Percentiles rank a stretch among this genome's conserved stretches.
phyloP scores from a whole-genome alignment of 2,329 filamentous ascomycete species.

The Aspergillus caelatus region DNA sequence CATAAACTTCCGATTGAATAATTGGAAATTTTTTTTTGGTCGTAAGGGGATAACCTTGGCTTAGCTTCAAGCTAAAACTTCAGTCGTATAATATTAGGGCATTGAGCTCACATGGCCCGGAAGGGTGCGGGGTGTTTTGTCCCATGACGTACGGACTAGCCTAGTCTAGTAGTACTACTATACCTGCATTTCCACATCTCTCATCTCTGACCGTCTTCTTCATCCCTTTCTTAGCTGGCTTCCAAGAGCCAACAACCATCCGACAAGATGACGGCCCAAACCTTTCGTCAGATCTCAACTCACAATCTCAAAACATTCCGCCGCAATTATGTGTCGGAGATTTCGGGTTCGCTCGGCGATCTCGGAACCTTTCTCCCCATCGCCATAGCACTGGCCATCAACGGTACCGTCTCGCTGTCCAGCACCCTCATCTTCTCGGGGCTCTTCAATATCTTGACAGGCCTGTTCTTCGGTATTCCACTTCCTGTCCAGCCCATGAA shows the following conservation, averaged over 20 bases:
- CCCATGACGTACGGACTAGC: neutral
- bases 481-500: slow-evolving; percentile 88
- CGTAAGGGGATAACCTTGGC: neutral
- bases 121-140: neutral
- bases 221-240: neutral
- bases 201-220: neutral
- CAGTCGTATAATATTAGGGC: neutral
- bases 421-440: slow-evolving; percentile 88
- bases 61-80: neutral
- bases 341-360: slow-evolving; percentile 87
- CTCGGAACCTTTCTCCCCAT: slow-evolving; percentile 87
- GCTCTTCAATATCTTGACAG: slow-evolving; percentile 81
- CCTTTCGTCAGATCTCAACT: slow-evolving; percentile 32
- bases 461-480: slow-evolving; percentile 81
- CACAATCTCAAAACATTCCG: slow-evolving; percentile 62
- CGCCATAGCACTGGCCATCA: slow-evolving; percentile 80
- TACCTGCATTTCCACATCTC: neutral
- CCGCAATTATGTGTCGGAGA: slow-evolving; percentile 66
- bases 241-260: neutral
- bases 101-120: neutral
- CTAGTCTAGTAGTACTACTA: too few species aligned
- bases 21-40: neutral
- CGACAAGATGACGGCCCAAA: slow-evolving; percentile 26
- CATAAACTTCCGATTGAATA: neutral
- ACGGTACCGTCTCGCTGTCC: slow-evolving; percentile 76